Conservation (phyloP, 148 eudicot genomes). For the Pharnaceum exiguum region DNA sequence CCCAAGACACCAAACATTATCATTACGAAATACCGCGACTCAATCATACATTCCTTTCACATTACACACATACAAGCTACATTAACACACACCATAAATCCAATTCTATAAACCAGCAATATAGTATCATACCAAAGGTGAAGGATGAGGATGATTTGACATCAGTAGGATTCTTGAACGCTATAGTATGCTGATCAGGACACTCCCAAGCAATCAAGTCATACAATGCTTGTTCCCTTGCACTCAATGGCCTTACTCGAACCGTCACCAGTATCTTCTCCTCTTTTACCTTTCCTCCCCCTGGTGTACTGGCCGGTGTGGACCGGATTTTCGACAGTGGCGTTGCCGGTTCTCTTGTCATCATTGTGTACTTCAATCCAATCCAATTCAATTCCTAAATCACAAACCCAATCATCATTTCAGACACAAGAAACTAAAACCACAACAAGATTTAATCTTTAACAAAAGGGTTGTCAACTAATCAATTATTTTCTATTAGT, state of each 20-base stretch:
- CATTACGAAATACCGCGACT: too few relatives aligned
- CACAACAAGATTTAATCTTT: background rate
- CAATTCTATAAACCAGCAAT: background rate
- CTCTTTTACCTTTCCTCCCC: conserved; percentile 53
- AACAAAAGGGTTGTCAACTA: background rate
- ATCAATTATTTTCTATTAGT: background rate
- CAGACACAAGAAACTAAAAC: background rate
- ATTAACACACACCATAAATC: background rate
- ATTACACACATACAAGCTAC: too few relatives aligned
- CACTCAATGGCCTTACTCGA: conserved; percentile 77
- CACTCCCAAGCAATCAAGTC: conserved; percentile 94
- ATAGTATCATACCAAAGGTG: conserved; percentile 59
- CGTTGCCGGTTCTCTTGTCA: conserved; percentile 42
- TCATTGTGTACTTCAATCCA: conserved; percentile 15
- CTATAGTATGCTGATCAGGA: conserved; percentile 58
- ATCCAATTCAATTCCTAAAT: conserved; percentile 8
- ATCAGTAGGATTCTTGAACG: conserved; percentile 60
- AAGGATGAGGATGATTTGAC: conserved; percentile 56
- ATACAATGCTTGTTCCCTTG: conserved; percentile 75
- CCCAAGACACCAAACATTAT: too few relatives aligned
- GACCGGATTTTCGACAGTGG: conserved; percentile 68
- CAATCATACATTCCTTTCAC: too few relatives aligned
- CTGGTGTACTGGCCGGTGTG: conserved; percentile 51
- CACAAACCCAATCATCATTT: conserved; percentile 11
- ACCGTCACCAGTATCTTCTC: conserved; percentile 92